Conservation (phyloP, 1,284 basidiomycete species). For the Trichosporon ovoides region DNA sequence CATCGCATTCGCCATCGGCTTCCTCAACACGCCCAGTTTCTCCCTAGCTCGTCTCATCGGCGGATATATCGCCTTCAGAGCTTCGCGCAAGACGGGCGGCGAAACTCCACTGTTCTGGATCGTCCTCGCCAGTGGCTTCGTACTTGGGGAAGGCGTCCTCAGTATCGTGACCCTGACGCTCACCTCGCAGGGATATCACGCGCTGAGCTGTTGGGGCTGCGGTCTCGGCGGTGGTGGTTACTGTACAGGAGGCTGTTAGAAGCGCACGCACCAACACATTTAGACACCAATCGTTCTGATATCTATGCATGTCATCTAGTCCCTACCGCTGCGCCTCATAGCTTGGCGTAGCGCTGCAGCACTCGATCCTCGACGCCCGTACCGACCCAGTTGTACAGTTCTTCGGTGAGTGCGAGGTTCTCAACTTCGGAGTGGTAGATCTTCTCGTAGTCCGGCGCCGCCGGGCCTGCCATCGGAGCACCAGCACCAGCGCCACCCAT, state of each 20-base stretch:
- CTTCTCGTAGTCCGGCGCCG: constrained; percentile 78
- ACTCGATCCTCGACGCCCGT: constrained; percentile 72
- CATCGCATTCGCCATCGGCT: constrained; percentile 70
- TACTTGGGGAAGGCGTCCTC: constrained; percentile 82
- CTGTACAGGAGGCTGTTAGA: constrained; percentile 41
- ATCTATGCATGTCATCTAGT: neutral
- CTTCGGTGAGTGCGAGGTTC: constrained; percentile 85
- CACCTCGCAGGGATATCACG: constrained; percentile 66
- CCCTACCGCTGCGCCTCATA: neutral
- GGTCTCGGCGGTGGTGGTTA: constrained; percentile 59
- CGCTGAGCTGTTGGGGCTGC: constrained; percentile 72
- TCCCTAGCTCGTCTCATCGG: constrained; percentile 86
- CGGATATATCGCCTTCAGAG: constrained; percentile 71
- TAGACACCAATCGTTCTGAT: no score
- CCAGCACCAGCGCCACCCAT: constrained; percentile 59
- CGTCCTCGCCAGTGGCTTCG: constrained; percentile 88
- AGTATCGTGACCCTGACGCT: constrained; percentile 74
- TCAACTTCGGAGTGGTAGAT: constrained; percentile 87
- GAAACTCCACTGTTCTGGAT: constrained; percentile 66
- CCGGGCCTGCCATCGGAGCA: constrained; percentile 49
- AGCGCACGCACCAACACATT: neutral
- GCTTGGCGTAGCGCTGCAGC: constrained; percentile 65
- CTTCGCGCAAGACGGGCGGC: constrained; percentile 51
- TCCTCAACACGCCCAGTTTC: constrained; percentile 93
- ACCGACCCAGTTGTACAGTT: constrained; percentile 73